Base-by-base conservation (phyloP, 257 asterid genomes). In the Henckelia pumila region DNA sequence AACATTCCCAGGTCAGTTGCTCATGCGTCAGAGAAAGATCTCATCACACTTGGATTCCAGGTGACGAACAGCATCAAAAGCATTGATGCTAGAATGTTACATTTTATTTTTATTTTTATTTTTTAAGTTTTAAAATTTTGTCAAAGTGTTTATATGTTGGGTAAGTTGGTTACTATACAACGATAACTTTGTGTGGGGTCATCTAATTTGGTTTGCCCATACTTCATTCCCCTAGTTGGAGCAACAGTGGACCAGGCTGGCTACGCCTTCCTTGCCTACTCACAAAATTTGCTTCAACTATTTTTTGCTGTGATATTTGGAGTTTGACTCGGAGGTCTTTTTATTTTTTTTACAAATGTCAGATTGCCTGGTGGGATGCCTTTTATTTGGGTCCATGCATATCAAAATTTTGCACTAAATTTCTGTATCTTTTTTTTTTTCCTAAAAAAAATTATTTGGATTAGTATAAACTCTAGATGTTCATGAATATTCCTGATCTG, bases 31-130 rank as follows among this genome's bases (percentile, higher is more conserved):
- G 99, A 93, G 82, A 93, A 90, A 82, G 99, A 93, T 79, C 89
- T 90, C 67, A 72, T 90, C 57, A 77, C 95, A 63, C 91, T 93
- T 75, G 99, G 99, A 65, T 93, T 93, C 84, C 99, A 93, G 97
- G 99, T 93, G 82, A 75, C 84, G 58, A 76, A 73, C 69, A 69
- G 69, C 40, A 32, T 58, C 58, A 19, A 47, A 57, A 23, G 24
- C 67, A 29, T 19, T 25, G 21, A 13, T 60, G 40, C 16, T 35
- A 35, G 24, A 32, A 33, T 61, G 52, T 35, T 33, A 1, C 40
- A 35, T 32, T 19, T 9, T 26, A 0, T 26, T 64, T 26, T 26
- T 26, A 3, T 25, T 1, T 25, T 25, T 25, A 1, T 25, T 25
- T 28, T 28, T 28, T 28, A 28, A 8, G 5, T 29, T 60, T 61